phyloP scores from a whole-genome alignment of 208 protist species.

The Paratrypanosoma confusum region DNA sequence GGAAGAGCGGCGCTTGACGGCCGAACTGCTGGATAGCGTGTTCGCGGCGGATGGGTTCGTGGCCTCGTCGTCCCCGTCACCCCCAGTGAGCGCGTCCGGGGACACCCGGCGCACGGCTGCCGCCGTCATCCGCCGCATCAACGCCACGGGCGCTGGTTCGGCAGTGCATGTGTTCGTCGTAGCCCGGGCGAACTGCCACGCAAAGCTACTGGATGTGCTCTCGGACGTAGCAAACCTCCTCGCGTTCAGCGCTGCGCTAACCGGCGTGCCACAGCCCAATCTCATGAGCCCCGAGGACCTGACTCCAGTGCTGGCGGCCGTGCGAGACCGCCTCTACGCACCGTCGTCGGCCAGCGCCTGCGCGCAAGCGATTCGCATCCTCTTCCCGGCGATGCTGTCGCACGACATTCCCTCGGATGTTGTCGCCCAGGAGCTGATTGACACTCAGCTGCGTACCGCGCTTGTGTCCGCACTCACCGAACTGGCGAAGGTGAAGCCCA shows the following conservation, averaged over 20 bases:
- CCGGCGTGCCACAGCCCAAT: constrained; percentile 9
- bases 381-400: constrained; percentile 72
- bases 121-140: too few species aligned
- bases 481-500: constrained; percentile 68
- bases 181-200: constrained; percentile 62
- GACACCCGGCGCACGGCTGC: constrained; percentile 10
- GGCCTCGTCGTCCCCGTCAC: neutral
- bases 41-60: constrained; percentile 2
- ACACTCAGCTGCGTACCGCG: constrained; percentile 64
- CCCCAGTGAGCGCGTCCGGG: constrained; percentile 6
- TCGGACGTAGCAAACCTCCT: constrained; percentile 27
- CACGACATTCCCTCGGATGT: constrained; percentile 48
- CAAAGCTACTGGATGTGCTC: constrained; percentile 29
- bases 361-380: constrained; percentile 36
- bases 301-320: constrained; percentile 6
- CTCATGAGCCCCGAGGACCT: constrained; percentile 16
- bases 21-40: constrained; percentile 45
- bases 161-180: constrained; percentile 64
- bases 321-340: constrained; percentile 18
- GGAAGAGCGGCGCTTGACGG: constrained; percentile 65
- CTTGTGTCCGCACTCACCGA: constrained; percentile 79
- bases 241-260: constrained; percentile 19
- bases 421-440: constrained; percentile 71
- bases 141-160: constrained; percentile 48
- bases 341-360: constrained; percentile 19